Percentiles rank a stretch among this genome's conserved stretches.
Evolutionary conservation across 768 basidiomycete genomes (phyloP).

Genomic region (Tylopilus plumbeoviolaceoides): DNA sequence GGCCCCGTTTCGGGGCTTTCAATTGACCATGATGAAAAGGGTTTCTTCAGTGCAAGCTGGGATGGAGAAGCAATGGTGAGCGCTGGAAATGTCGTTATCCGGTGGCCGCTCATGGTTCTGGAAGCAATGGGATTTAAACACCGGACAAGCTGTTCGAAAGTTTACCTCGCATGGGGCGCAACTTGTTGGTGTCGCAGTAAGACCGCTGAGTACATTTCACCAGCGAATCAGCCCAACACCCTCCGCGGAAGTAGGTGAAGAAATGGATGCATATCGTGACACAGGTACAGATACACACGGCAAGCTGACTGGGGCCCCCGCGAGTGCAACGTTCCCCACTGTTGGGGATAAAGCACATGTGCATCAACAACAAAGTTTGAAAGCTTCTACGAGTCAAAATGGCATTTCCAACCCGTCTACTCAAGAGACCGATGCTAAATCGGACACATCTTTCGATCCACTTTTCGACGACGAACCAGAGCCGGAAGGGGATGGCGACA

Average conservation of each 20-base stretch:
- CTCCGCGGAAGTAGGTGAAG: slow-evolving; percentile 24
- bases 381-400: slow-evolving; percentile 22
- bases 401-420: slow-evolving; percentile 19
- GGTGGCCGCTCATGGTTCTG: slow-evolving; percentile 5
- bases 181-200: slow-evolving; percentile 73
- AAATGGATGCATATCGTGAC: slow-evolving; percentile 17
- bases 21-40: slow-evolving; percentile 76
- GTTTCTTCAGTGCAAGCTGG: slow-evolving; percentile 91
- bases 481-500: slow-evolving; percentile 45
- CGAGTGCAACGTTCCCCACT: slow-evolving; percentile 13
- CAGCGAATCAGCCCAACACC: slow-evolving; percentile 25
- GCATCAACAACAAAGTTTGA: slow-evolving; percentile 11
- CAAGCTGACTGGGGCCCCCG: slow-evolving; percentile 12
- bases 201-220: slow-evolving; percentile 50
- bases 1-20: slow-evolving; percentile 84
- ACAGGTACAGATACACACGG: slow-evolving; percentile 4
- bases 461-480: slow-evolving; percentile 86
- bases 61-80: slow-evolving; percentile 84
- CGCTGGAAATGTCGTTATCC: neutral
- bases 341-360: slow-evolving; percentile 19
- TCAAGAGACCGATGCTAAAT: slow-evolving; percentile 58
- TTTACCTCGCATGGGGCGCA: slow-evolving; percentile 85
- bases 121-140: slow-evolving; percentile 98
- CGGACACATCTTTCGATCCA: slow-evolving; percentile 81
- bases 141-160: slow-evolving; percentile 69